These are phyloP conservation scores for Croton laevigatus DNA, from an alignment of 441 rosid genomes.

Conservation along the genomic window DNA sequence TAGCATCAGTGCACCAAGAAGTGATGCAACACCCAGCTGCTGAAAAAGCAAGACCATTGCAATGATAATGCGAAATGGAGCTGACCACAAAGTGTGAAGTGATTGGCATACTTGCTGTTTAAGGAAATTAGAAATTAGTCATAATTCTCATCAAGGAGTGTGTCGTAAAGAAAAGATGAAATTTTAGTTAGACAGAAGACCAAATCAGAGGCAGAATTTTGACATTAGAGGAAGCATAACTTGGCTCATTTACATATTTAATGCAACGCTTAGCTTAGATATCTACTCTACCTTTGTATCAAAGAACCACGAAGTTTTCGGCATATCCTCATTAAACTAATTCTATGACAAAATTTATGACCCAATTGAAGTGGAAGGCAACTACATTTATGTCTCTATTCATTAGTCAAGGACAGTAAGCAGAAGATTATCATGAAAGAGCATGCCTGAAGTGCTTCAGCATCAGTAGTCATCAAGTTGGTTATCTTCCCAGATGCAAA, in stretches of 20 bases:
- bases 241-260: conserved; percentile 1
- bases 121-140: conserved; percentile 20
- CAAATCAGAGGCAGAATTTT: not conserved
- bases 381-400: not conserved
- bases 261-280: not conserved
- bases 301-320: not conserved
- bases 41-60: conserved; percentile 83
- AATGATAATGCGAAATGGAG: conserved; percentile 87
- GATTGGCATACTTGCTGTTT: conserved; percentile 82
- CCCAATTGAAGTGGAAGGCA: not conserved
- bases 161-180: not conserved
- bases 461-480: conserved; percentile 98
- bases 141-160: not conserved
- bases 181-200: not conserved
- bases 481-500: conserved; percentile 96
- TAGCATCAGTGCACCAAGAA: conserved; percentile 85
- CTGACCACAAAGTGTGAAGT: conserved; percentile 98
- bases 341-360: not conserved
- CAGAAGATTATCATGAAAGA: conserved; percentile 12
- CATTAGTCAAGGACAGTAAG: not conserved
- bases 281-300: not conserved
- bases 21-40: conserved; percentile 91
- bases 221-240: not conserved
- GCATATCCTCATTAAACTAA: not conserved
- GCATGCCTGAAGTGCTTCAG: conserved; percentile 92